Base-by-base conservation (phyloP, 768 basidiomycete species). In the Royoungia palumana region DNA sequence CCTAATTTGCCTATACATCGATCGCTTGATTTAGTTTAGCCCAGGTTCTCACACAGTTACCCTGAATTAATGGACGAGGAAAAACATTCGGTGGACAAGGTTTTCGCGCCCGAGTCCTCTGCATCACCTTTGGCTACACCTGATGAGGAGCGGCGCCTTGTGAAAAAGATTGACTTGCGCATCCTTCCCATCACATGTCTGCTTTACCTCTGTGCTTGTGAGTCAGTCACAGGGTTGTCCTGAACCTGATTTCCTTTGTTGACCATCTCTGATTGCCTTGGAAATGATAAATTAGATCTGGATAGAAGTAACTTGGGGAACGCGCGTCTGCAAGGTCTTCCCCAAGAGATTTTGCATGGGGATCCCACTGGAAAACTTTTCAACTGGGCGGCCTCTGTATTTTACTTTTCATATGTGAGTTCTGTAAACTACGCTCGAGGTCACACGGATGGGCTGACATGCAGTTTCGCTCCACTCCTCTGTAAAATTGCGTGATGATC, bases 291-390 rank as follows among this genome's bases (percentile, higher is more conserved):
- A 16, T 6, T 16, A 70, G 67, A 80, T 61, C 69, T 92, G 50
- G 89, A 90, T 59, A 78, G 89, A 51, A 81, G 81, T 6, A 89
- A 90, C 56, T 63, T 89, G 34, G 88, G 88, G 10, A 90, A 90
- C 62, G 89, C 89, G 21, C 77, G 87, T 49, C 69, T 89, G 17
- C 85, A 86, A 69, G 82, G 85, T n/a, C 71, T 91, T 4, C 76
- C 82, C 6, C 65, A 81, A 28, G 84, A 89, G 56, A 69, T 72
- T 10, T 78, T 90, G 9, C 71, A 74, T 8, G 86, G 87, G 7
- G 88, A 89, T 61, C 76, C 76, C 2, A 81, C 79, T 0, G 87
- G 88, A 1, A 52, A 71, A 27, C 72, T 81, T 16, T 89, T 80
- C 60, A 81, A 86, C 61, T 89, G 87, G 88, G 69, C 85, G 35